These are phyloP conservation scores for Daedaleopsis nitida DNA, from an alignment of 768 basidiomycete genomes.

Conservation along the genomic window DNA sequence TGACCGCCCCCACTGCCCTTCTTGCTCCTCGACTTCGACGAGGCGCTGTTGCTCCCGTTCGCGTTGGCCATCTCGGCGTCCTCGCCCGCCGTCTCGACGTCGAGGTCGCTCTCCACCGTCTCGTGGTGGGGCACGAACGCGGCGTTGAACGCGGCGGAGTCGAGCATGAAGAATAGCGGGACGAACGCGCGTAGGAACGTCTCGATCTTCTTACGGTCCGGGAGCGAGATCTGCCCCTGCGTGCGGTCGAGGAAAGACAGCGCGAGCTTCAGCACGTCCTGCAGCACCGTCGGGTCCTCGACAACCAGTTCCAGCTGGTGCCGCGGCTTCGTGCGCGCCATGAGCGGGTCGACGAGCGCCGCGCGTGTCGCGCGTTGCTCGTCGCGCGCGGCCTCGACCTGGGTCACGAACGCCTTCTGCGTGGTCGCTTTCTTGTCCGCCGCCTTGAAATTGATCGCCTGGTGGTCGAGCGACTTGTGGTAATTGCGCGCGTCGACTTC, in stretches of 20 bases:
- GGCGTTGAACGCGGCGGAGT: constrained; percentile 68
- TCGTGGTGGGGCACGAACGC: constrained; percentile 65
- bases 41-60: constrained; percentile 28
- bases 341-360: constrained; percentile 51
- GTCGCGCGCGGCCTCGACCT: constrained; percentile 83
- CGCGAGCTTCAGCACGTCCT: constrained; percentile 86
- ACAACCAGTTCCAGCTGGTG: constrained; percentile 83
- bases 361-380: constrained; percentile 78
- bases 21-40: constrained; percentile 39
- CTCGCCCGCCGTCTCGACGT: constrained; percentile 39
- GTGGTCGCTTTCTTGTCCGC: constrained; percentile 85
- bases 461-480: constrained; percentile 90
- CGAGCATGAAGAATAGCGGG: constrained; percentile 50
- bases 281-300: constrained; percentile 74
- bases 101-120: constrained; percentile 51
- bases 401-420: constrained; percentile 73
- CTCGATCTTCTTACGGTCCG: constrained; percentile 83
- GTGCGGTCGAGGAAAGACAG: constrained; percentile 92
- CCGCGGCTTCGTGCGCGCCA: constrained; percentile 61
- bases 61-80: constrained; percentile 39
- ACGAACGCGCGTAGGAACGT: constrained; percentile 61
- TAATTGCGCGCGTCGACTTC: constrained; percentile 96
- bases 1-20: constrained; percentile 26
- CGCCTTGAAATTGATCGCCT: constrained; percentile 87
- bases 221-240: constrained; percentile 66